Conservation (phyloP, 2,329 filamentous ascomycete species). For the Penicillium vulpinum region DNA sequence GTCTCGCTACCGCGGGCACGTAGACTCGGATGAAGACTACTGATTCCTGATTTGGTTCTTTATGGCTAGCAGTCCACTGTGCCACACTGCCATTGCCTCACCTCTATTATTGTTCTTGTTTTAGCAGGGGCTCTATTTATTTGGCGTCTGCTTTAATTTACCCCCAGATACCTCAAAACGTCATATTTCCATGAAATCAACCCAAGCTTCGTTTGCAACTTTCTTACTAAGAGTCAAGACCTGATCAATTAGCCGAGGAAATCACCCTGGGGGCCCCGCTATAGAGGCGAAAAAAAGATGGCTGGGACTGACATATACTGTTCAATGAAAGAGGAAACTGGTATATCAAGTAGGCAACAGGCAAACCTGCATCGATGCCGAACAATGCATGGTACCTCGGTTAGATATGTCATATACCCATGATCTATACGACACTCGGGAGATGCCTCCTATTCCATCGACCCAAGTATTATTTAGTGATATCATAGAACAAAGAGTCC, state of each 20-base stretch:
- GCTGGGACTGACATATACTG: not conserved
- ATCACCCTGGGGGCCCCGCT: not conserved
- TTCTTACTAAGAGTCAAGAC: not conserved
- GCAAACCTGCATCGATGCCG: not conserved
- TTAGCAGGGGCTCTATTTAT: not conserved
- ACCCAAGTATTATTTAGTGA: not conserved
- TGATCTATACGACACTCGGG: not conserved
- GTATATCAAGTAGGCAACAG: not conserved
- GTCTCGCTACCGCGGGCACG: constrained; percentile 22
- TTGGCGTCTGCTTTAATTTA: not conserved
- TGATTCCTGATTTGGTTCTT: not conserved
- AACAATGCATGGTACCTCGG: not conserved
- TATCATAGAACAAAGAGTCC: not conserved
- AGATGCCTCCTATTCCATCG: not conserved
- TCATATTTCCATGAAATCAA: not conserved
- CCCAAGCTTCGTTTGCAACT: not conserved
- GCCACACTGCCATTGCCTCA: not conserved
- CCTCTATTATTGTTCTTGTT: not conserved
- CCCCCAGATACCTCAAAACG: not conserved
- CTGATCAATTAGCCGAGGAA: too few species aligned
- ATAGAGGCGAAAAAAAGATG: not conserved
- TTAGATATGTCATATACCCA: not conserved
- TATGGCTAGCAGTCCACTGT: not conserved
- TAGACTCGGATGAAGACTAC: constrained; percentile 33
- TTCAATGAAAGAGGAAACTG: not conserved